Base-by-base conservation (phyloP, 495 filamentous ascomycete species). In the Aspergillus homomorphus region DNA sequence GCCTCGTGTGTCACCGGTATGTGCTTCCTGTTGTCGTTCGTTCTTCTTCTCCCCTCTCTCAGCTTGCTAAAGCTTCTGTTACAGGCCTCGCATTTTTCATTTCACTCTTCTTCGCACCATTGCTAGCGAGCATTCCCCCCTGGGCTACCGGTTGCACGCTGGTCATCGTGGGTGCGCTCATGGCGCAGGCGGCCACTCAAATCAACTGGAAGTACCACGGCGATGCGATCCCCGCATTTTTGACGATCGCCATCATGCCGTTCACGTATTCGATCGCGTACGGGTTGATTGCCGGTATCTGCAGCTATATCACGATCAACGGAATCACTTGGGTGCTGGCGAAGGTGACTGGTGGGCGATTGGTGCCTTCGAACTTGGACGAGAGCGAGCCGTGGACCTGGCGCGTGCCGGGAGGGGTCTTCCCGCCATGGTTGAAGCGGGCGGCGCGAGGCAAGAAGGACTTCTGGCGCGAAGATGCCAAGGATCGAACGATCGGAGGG, bases 101-200 rank as follows among this genome's bases (percentile, higher is more conserved):
- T 66, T 80, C 88, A 38, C 82, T 93, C 33, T 93, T 93, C 80
- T 92, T 92, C 69, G 89, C 89, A 0, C 89, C 89, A 1, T 90
- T 93, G 58, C 92, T 92, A 68, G 89, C 89, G 15, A 89, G 85
- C 0, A 92, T 93, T 58, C 89, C 89, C 3, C 82, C 88, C 0
- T 93, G 89, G 89, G 89, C 89, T 1, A 93, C 89, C 3, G 89
- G 89, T 19, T 89, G 85, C 71, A 90, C 90, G 21, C 83, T 93
- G 19, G 82, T 93, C 61, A 82, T 93, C 33, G 88, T 93, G 53
- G 88, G 89, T 30, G 83, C 86, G 28, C 85, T 93, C 79, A 93
- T 93, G 89, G 84, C 87, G 61, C 80, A 83, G 57, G 75, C 88
- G 3, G 85, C 84, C 14, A 81, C 79, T 22, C 87, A 92, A 57